A percentile compares a stretch with the other conserved stretches of the same genome.
Evolutionary conservation across 169 alveolate species (phyloP).

Genomic region (Cryptosporidium canis): DNA sequence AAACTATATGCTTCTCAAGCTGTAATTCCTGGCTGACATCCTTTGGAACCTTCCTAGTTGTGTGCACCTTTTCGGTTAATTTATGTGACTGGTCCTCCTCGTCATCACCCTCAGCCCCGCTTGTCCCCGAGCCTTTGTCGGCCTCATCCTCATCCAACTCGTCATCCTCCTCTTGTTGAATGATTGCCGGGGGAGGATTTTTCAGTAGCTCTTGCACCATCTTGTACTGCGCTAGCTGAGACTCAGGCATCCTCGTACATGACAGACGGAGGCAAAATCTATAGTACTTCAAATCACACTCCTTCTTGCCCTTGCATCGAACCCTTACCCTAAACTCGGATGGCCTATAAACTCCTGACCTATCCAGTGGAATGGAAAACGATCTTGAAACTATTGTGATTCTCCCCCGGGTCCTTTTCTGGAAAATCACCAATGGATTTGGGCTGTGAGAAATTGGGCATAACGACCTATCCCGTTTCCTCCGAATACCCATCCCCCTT

Average conservation of each 20-base stretch:
- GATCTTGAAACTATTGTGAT: slow-evolving; percentile 31
- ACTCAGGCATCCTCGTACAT: slow-evolving; percentile 60
- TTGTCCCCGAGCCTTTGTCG: background rate
- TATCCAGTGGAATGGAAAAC: slow-evolving; percentile 57
- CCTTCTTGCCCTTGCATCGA: slow-evolving; percentile 3
- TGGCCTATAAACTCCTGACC: slow-evolving; percentile 54
- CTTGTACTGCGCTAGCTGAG: slow-evolving; percentile 24
- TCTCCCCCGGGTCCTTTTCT: background rate
- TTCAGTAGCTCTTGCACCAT: slow-evolving; percentile 16
- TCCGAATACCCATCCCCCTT: background rate
- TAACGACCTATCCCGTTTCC: background rate
- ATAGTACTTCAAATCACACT: slow-evolving; percentile 12
- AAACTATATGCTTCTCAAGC: background rate
- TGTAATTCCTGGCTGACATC: background rate
- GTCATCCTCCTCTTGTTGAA: background rate
- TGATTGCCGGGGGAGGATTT: background rate
- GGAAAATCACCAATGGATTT: background rate
- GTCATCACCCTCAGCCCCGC: background rate
- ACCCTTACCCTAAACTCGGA: slow-evolving; percentile 42
- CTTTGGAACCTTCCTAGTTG: background rate
- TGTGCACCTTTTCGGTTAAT: background rate
- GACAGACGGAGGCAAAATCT: slow-evolving; percentile 41
- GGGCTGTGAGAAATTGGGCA: slow-evolving; percentile 34
- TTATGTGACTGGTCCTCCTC: background rate
- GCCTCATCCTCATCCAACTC: background rate